Evolutionary conservation across 768 basidiomycete genomes (phyloP), one percentile per base, ranked within the genome.

Genomic region (Gloeophyllum trabeum): DNA sequence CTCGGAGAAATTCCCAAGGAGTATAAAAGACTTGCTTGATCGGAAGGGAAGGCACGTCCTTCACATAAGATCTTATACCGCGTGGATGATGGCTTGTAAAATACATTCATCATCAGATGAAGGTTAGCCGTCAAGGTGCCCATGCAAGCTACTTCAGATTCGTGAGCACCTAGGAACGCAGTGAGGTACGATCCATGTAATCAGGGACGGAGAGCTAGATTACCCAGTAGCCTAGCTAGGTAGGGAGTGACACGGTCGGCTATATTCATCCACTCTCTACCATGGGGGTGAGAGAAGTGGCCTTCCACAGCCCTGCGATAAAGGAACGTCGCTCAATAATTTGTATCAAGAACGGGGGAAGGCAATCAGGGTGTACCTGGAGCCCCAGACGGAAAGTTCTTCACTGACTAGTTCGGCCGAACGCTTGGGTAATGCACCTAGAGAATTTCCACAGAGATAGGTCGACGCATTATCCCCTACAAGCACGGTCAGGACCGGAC

Each of bases 21-120:
- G 20, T 25, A 41, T 40, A 46, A 35, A 35, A 41, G 32, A 57
- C 75, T 49, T 43, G 87, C 94, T 69, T 90, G 86, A 71, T 99
- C 96, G 59, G 89, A 93, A 53, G 96, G 93, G 61, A 99, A 99
- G 2, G 93, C 92, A 45, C 75, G 81, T 32, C 79, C 78, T 67
- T 99, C 96, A 64, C 89, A 94, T 44, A 99, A 67, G 58, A 99
- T 91, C 71, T 93, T 98, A 69, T 75, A 91, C 41, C 92, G 79
- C 48, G 70, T 70, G 42, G 73, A 54, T 21, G 86, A 90, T 16
- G 96, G 96, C 45, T 83, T 80, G 64, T 97, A 98, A 64, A 99
- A 98, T 20, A 80, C 79, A 56, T 79, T 74, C 79, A 97, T 87
- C 77, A 96, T 80, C 47, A 93, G 77, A 66, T 99, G 92, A 44